Percentiles rank a stretch among this genome's conserved stretches.
Evolutionary conservation across 257 asterid genomes (phyloP).

Genomic region (Handroanthus guayacan): DNA sequence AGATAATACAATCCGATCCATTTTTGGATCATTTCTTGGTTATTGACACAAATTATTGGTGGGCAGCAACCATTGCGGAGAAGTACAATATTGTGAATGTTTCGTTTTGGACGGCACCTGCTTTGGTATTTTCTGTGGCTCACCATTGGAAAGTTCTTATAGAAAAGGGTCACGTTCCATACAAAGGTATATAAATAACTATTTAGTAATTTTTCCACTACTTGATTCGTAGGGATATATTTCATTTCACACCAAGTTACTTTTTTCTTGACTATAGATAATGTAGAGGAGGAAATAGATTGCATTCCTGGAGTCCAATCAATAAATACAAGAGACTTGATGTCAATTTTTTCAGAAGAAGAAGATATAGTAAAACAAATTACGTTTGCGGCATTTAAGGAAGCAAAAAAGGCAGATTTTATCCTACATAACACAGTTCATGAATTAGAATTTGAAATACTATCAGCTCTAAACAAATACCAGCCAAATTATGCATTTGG

Average conservation of each 20-base stretch:
- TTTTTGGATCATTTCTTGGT: slow-evolving; percentile 37
- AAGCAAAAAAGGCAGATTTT: slow-evolving; percentile 31
- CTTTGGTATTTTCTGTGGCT: slow-evolving; percentile 42
- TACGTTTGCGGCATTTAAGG: slow-evolving; percentile 26
- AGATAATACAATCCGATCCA: slow-evolving; percentile 32
- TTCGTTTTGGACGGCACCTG: slow-evolving; percentile 46
- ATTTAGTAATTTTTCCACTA: too few relatives aligned
- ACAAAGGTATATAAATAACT: slow-evolving; percentile 33
- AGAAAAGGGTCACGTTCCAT: slow-evolving; percentile 44
- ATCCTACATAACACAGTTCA: slow-evolving; percentile 33
- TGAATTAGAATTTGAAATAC: slow-evolving; percentile 23
- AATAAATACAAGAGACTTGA: slow-evolving; percentile 27
- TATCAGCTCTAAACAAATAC: slow-evolving; percentile 28
- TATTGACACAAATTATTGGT: slow-evolving; percentile 45
- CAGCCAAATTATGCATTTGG: slow-evolving; percentile 37
- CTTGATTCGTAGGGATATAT: too few relatives aligned
- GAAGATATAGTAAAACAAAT: not conserved
- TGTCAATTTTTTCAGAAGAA: not conserved
- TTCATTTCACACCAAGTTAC: too few relatives aligned
- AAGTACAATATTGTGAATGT: slow-evolving; percentile 49
- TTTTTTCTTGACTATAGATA: slow-evolving; percentile 34
- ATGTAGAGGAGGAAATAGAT: slow-evolving; percentile 12
- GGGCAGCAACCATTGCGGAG: slow-evolving; percentile 45
- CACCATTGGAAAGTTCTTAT: slow-evolving; percentile 44
- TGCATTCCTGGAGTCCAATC: slow-evolving; percentile 34